A percentile compares a stretch with the other conserved stretches of the same genome.
Evolutionary conservation across 805 yeast species (phyloP).

Genomic region (Candida sakaeoensis): DNA sequence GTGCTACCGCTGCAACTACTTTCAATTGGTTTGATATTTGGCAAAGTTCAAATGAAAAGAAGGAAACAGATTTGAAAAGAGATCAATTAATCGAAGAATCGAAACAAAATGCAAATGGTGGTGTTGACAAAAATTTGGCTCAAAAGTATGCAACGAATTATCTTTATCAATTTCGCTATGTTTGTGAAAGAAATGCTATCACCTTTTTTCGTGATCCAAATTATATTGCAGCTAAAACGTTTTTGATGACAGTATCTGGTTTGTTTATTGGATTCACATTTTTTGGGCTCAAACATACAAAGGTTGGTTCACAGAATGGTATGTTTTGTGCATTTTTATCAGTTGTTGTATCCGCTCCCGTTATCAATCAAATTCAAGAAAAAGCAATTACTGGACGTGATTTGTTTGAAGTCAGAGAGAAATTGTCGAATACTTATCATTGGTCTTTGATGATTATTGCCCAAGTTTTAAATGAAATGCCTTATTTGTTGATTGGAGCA

Average conservation of each 20-base stretch:
- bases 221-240: slow-evolving; percentile 38
- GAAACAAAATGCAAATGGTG: background rate
- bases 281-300: slow-evolving; percentile 20
- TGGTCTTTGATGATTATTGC: slow-evolving; percentile 60
- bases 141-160: slow-evolving; percentile 18
- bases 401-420: slow-evolving; percentile 66
- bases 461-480: slow-evolving; percentile 55
- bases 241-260: slow-evolving; percentile 49
- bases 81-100: slow-evolving; percentile 11
- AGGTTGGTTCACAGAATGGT: slow-evolving; percentile 56
- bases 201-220: slow-evolving; percentile 39
- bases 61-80: slow-evolving; percentile 12
- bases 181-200: slow-evolving; percentile 15
- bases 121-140: slow-evolving; percentile 3
- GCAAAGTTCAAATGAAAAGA: slow-evolving; percentile 29
- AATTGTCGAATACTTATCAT: slow-evolving; percentile 67
- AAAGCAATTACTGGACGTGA: slow-evolving; percentile 57
- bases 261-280: slow-evolving; percentile 28
- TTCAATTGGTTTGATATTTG: slow-evolving; percentile 66
- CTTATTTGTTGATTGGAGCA: slow-evolving; percentile 41
- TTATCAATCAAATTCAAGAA: slow-evolving; percentile 60
- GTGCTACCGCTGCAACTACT: slow-evolving; percentile 60
- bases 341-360: slow-evolving; percentile 53
- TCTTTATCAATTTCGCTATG: slow-evolving; percentile 16
- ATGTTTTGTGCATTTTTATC: slow-evolving; percentile 60